Conservation (phyloP, 129 eudicot species). For the Tagetes patula region DNA sequence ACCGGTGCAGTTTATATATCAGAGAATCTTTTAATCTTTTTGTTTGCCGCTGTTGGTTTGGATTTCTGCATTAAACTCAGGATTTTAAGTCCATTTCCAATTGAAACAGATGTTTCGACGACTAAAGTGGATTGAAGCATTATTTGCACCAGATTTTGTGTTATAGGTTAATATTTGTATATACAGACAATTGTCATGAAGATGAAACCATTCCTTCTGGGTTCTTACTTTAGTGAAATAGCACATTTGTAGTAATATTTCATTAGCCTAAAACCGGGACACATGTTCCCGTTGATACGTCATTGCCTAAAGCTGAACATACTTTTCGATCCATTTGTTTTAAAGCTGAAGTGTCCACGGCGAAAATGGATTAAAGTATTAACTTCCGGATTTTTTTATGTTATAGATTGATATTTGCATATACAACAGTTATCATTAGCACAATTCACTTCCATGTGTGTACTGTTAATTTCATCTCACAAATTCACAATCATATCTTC, state of each 20-base stretch:
- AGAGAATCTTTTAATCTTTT: conserved; percentile 68
- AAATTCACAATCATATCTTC: conserved; percentile 1
- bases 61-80: conserved; percentile 78
- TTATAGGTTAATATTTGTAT: conserved; percentile 28
- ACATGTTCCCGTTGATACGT: no score
- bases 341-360: no score
- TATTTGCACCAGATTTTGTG: conserved; percentile 22
- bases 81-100: conserved; percentile 84
- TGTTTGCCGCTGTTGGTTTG: conserved; percentile 80
- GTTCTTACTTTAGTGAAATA: conserved; percentile 6
- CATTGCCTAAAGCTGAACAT: no score
- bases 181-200: conserved; percentile 18
- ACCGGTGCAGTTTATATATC: conserved; percentile 66
- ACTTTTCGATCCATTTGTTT: no score
- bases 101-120: conserved; percentile 39
- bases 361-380: background rate
- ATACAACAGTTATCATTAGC: background rate
- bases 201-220: conserved; percentile 20
- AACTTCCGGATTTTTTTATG: background rate
- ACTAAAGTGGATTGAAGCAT: conserved; percentile 23
- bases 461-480: no score
- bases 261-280: background rate
- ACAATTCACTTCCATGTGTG: no score
- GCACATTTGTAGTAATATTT: background rate
- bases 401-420: conserved; percentile 17